Conservation (phyloP, 2,329 filamentous ascomycete genomes). For the Colletotrichum phormii region DNA sequence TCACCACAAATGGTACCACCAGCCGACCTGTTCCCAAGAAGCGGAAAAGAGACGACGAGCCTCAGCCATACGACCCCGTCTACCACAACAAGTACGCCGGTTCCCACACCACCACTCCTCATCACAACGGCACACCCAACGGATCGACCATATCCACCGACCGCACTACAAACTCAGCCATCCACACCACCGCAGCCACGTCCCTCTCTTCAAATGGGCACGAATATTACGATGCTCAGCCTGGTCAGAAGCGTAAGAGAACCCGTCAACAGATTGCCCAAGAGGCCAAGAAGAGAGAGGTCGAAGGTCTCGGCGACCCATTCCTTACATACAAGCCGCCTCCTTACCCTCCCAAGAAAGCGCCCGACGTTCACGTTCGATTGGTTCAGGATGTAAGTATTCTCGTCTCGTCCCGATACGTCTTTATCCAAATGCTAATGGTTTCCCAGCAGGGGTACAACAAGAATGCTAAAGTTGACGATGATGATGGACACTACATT, state of each 20-base stretch:
- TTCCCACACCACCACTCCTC: slow-evolving; percentile 79
- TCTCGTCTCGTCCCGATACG: background rate
- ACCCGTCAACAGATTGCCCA: slow-evolving; percentile 85
- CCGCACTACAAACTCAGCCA: slow-evolving; percentile 77
- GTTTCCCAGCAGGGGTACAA: slow-evolving; percentile 52
- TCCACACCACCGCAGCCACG: slow-evolving; percentile 90
- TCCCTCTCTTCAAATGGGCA: slow-evolving; percentile 74
- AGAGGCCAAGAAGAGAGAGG: slow-evolving; percentile 82
- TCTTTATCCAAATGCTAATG: slow-evolving; percentile 20
- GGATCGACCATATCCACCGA: slow-evolving; percentile 84
- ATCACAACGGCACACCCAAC: slow-evolving; percentile 73
- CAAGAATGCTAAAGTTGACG: slow-evolving; percentile 83
- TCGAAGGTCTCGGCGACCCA: slow-evolving; percentile 76
- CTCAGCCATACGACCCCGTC: slow-evolving; percentile 71
- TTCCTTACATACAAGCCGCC: slow-evolving; percentile 87
- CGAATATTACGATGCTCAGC: slow-evolving; percentile 73
- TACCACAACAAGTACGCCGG: slow-evolving; percentile 76
- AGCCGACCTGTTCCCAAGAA: slow-evolving; percentile 75
- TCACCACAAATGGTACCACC: slow-evolving; percentile 44
- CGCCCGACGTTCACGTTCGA: slow-evolving; percentile 78
- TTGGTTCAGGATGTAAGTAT: slow-evolving; percentile 71
- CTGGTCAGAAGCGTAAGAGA: slow-evolving; percentile 92
- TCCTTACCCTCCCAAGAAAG: slow-evolving; percentile 89
- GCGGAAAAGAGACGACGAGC: slow-evolving; percentile 74
- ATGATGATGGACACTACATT: slow-evolving; percentile 97